These are phyloP conservation scores for Retiboletus fuscus DNA, from an alignment of 1,284 basidiomycete genomes.

Conservation along the genomic window DNA sequence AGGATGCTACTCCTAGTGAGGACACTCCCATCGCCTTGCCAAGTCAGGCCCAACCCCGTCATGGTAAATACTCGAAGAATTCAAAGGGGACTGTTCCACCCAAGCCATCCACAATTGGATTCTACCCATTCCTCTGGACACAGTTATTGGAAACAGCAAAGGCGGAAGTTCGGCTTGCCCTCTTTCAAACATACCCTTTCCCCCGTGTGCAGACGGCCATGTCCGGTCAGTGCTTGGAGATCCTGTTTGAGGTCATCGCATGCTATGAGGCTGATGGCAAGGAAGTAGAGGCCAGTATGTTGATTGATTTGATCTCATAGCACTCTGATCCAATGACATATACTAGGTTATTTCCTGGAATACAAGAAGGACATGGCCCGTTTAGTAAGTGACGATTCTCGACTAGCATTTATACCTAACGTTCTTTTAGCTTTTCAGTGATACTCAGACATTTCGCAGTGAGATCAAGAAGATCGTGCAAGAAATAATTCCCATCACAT, in stretches of 20 bases:
- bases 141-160: neutral
- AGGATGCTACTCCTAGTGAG: too few species aligned
- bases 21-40: neutral
- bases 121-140: neutral
- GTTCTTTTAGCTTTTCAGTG: conserved; percentile 3
- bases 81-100: neutral
- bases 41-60: neutral
- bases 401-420: neutral
- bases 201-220: neutral
- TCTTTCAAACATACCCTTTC: neutral
- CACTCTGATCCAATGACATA: too few species aligned
- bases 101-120: neutral
- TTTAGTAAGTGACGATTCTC: neutral
- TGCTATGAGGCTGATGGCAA: neutral
- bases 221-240: neutral
- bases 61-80: neutral
- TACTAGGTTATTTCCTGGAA: neutral
- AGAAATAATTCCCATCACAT: conserved; percentile 1
- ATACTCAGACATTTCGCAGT: conserved; percentile 7
- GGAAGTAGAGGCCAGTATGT: neutral
- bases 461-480: conserved; percentile 14
- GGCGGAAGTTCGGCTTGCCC: neutral
- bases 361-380: conserved; percentile 3
- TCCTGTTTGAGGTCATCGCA: neutral
- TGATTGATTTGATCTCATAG: too few species aligned